Base-by-base conservation (phyloP, 2,329 filamentous ascomycete species). In the Ceratocystis papillata region DNA sequence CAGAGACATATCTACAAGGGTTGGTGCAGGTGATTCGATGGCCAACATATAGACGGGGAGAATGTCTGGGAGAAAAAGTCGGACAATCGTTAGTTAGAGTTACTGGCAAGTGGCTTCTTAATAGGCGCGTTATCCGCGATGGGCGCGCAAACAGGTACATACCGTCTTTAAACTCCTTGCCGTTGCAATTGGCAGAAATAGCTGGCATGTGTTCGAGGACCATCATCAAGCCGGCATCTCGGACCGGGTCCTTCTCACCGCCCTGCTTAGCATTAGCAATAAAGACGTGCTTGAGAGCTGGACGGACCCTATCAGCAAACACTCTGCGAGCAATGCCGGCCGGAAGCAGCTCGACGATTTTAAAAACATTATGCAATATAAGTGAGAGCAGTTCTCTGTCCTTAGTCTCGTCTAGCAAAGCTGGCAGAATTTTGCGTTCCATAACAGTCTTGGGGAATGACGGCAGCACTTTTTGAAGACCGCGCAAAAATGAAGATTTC, bases 161-260 rank as follows among this genome's bases (percentile, higher is more conserved):
- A 90, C 88, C 87, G 70, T 97, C 93, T 76, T 96, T 96, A 74
- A 97, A 97, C 69, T 96, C 91, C 71, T 92, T 94, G 2, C 91
- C 91, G 1, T 87, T 86, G 70, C 88, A 94, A 70, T 95, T 96
- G 10, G 86, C 84, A 2, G 89, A 84, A 68, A 96, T 85, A 0
- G 86, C 78, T 17, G 81, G 78, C 72, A 96, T 86, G 69, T 96
- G 88, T 70, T 97, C 91, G 1, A 99, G 80, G 20, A 97, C 79
- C 10, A 96, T 87, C 84, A 96, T 94, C 28, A 99, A 78, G 1
- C 92, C 93, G 0, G 92, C 90, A 74, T 99, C 94, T 71, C 89
- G 88, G 1, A 87, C 82, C 0, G 87, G 83, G 71, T 96, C 93
- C 69, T 90, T 86, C 70, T 96, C 92, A 70, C 84, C 77, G 1